These are phyloP conservation scores for Prunus mira DNA, from an alignment of 306 rosid genomes.

Conservation along the genomic window DNA sequence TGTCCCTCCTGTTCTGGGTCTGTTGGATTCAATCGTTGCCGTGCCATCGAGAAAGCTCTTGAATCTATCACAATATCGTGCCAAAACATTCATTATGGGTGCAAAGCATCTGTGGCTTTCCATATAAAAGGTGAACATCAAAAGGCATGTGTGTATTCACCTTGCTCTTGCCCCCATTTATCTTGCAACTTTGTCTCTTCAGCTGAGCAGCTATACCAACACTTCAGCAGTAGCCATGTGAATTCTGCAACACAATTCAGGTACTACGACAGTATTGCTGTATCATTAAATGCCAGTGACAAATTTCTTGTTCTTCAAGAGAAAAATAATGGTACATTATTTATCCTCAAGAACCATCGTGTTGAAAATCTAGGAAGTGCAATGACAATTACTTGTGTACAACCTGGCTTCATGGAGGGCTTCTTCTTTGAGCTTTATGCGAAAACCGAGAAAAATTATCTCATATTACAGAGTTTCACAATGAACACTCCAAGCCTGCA, in stretches of 20 bases:
- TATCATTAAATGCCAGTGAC: slow-evolving; percentile 15
- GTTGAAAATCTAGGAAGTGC: slow-evolving; percentile 36
- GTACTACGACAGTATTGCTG: slow-evolving; percentile 25
- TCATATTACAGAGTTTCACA: slow-evolving; percentile 27
- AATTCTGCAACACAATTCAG: slow-evolving; percentile 25
- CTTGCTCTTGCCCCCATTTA: slow-evolving; percentile 51
- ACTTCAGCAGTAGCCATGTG: slow-evolving; percentile 43
- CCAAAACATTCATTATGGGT: slow-evolving; percentile 43
- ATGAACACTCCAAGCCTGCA: slow-evolving; percentile 23
- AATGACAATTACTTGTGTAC: slow-evolving; percentile 41
- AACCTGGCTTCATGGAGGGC: slow-evolving; percentile 29
- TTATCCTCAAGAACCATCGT: slow-evolving; percentile 36
- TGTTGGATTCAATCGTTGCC: slow-evolving; percentile 62
- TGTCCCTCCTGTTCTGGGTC: slow-evolving; percentile 59
- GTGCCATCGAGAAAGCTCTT: slow-evolving; percentile 62
- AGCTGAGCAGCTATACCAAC: slow-evolving; percentile 35
- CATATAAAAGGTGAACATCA: slow-evolving; percentile 47
- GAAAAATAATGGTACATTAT: slow-evolving; percentile 35
- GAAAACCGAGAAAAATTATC: slow-evolving; percentile 20
- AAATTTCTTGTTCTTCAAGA: background rate
- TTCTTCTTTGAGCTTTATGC: slow-evolving; percentile 43
- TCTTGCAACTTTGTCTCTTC: slow-evolving; percentile 45
- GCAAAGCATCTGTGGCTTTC: slow-evolving; percentile 37
- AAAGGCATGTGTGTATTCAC: slow-evolving; percentile 43
- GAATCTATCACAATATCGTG: slow-evolving; percentile 59